These are phyloP conservation scores for Penicillium angulare DNA, from an alignment of 495 filamentous ascomycete species.

Conservation along the genomic window DNA sequence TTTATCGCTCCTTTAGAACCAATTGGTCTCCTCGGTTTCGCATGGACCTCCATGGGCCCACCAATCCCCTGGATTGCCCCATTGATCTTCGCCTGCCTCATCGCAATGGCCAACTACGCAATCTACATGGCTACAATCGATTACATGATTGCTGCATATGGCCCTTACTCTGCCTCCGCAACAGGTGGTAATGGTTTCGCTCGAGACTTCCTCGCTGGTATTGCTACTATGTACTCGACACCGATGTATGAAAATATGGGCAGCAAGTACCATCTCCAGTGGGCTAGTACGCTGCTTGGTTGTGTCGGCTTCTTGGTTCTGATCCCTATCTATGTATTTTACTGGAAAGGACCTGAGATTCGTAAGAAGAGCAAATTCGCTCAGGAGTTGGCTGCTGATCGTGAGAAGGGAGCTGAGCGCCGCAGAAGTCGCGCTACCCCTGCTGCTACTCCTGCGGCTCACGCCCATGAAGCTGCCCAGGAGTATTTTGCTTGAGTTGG, in stretches of 20 bases:
- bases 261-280: conserved; percentile 32
- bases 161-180: conserved; percentile 73
- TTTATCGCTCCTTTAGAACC: conserved; percentile 64
- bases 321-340: conserved; percentile 50
- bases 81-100: conserved; percentile 57
- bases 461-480: neutral
- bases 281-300: conserved; percentile 44
- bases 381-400: conserved; percentile 25
- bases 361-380: conserved; percentile 48
- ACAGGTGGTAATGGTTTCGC: conserved; percentile 67
- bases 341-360: conserved; percentile 48
- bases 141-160: conserved; percentile 82
- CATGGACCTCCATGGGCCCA: conserved; percentile 62
- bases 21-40: conserved; percentile 68
- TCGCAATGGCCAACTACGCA: conserved; percentile 67
- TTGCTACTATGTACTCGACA: conserved; percentile 46
- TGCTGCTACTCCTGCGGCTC: neutral
- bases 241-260: conserved; percentile 40
- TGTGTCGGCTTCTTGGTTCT: conserved; percentile 42
- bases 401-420: conserved; percentile 9
- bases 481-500: neutral
- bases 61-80: conserved; percentile 61
- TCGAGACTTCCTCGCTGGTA: conserved; percentile 46
- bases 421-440: conserved; percentile 3
- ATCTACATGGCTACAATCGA: conserved; percentile 83